phyloP scores from a whole-genome alignment of 805 yeast species.

The Schwanniomyces yamadae region DNA sequence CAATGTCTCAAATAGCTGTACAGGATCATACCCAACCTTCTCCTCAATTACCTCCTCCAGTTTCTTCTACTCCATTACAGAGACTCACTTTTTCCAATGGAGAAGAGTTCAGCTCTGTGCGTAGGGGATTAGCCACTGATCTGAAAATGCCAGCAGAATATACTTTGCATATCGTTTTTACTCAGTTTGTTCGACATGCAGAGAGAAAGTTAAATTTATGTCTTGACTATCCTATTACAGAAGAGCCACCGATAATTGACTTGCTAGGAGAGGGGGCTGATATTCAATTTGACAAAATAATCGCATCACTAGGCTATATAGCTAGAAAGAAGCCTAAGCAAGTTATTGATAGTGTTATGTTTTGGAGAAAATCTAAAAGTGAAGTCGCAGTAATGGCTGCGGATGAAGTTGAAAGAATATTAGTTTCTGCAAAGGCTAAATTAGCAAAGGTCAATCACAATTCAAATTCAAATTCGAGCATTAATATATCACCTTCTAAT shows the following conservation, averaged over 20 bases:
- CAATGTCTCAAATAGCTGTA: constrained; percentile 14
- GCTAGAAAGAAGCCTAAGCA: constrained; percentile 91
- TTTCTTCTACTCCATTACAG: constrained; percentile 23
- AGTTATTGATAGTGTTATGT: constrained; percentile 96
- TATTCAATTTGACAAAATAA: constrained; percentile 79
- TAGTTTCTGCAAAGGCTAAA: constrained; percentile 44
- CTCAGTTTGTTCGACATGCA: constrained; percentile 92
- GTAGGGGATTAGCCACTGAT: constrained; percentile 48
- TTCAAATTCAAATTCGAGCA: neutral
- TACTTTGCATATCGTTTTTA: constrained; percentile 89
- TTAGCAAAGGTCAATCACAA: constrained; percentile 9
- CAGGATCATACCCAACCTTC: constrained; percentile 27
- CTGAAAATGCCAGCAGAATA: constrained; percentile 80
- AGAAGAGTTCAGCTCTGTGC: constrained; percentile 31
- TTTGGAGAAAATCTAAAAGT: constrained; percentile 92
- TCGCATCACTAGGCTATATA: constrained; percentile 84
- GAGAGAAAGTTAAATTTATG: constrained; percentile 82
- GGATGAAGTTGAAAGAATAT: constrained; percentile 35
- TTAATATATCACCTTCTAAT: neutral
- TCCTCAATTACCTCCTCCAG: constrained; percentile 39
- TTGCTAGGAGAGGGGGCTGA: constrained; percentile 84
- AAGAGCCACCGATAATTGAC: constrained; percentile 78
- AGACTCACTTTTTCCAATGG: constrained; percentile 30
- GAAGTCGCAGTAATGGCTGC: constrained; percentile 65
- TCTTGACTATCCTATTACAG: constrained; percentile 58